Evolutionary conservation across 192 early-diverging fungal species (phyloP), one percentile per base, ranked within the genome.

Genomic region (Cetraspora pellucida): DNA sequence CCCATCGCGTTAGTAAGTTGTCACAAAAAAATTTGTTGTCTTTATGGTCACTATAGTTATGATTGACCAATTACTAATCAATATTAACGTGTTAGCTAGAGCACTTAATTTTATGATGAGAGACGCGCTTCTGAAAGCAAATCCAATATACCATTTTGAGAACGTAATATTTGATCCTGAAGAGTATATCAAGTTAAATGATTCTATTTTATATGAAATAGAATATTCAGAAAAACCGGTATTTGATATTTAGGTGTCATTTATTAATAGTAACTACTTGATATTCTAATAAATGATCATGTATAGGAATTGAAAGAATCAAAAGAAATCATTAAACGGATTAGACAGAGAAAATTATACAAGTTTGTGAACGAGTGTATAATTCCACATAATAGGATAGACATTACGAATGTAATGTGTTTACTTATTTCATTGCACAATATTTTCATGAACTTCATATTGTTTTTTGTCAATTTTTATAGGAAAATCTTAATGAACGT

Each of bases 61-160:
- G 17, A 16, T 52, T 80, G 77, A 27, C n/a, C 21, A 27, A 74
- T n/a, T 44, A 3, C 6, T 45, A 5, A n/a, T 2, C n/a, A 47
- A 46, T 27, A 25, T 47, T 68, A 31, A 21, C 19, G 23, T 47
- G 57, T 23, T 60, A 80, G 80, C 61, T n/a, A 90, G 90, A 74
- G 91, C 90, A 8, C 89, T 95, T 68, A 96, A 98, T 75, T 87
- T 91, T 72, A 99, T 99, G 97, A 74, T 98, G 13, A 88, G 89
- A 16, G 96, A 99, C 74, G 92, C 91, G 4, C 77, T 99, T 43
- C 78, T 95, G 23, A 83, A 85, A 9, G 97, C 97, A 19, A 90
- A 98, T 81, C 83, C 83, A 0, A 71, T 89, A 25, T 78, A 97
- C 72, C 77, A 86, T 13, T 85, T 95, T 21, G 82, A 89, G 6